Base-by-base conservation (phyloP, 306 rosid genomes). In the Delonix regia region DNA sequence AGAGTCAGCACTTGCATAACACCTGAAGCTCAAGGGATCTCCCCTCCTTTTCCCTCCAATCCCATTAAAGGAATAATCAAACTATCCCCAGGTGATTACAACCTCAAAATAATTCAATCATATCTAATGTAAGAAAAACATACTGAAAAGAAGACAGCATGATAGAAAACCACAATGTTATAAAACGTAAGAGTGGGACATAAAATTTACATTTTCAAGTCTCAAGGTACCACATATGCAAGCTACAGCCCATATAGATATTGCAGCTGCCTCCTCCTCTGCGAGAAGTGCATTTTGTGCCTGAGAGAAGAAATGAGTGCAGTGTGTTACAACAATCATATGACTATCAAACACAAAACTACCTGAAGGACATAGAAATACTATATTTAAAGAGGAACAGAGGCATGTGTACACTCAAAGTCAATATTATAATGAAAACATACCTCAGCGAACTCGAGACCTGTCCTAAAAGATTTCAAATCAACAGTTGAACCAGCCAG, bases 181-280 rank as follows among this genome's bases (percentile, higher is more conserved):
- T 19, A 59, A 82, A 71, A 44, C 19, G 19, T 59, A 24, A 65
- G 44, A 73, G 38, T 64, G 71, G 74, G 18, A 56, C 57, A 78
- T 69, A 73, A 78, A 81, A 81, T 90, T 77, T 82, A 96, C 99
- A 87, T 93, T 77, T 82, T 96, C 99, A 66, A 96, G 98, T 83
- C 97, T 95, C 81, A 96, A 87, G 78, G 97, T 88, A 77, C 99
- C 98, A 85, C 99, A 96, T 38, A 93, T 53, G 90, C 94, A 90
- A 61, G 98, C 97, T 66, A 96, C 86, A 80, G 98, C 90, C 97
- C 98, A 96, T 80, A 85, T 85, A 64, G 99, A 96, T 81, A 96
- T 86, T 64, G 98, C 93, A 76, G 90, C 80, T 69, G 98, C 98
- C 89, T 96, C 99, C 88, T 96, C 99, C 88, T 93, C 96, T 10